Percentiles rank a stretch among this genome's conserved stretches.
Evolutionary conservation across 805 yeast genomes (phyloP).

Genomic region (Saccharomyces kudriavzevii): DNA sequence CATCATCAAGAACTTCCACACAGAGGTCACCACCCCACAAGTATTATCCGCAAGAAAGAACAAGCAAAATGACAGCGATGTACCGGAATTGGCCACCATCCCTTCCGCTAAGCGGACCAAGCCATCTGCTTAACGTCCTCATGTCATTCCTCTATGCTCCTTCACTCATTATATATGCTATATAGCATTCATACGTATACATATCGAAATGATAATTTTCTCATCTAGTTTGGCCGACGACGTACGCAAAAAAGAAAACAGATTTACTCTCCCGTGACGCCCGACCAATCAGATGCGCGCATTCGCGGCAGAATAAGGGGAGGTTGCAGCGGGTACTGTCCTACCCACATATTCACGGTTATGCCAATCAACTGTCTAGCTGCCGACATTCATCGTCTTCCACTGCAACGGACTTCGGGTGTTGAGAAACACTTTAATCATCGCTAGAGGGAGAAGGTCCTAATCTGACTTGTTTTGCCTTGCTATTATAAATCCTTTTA

Average conservation of each 20-base stretch:
- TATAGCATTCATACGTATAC: neutral
- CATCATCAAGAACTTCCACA: constrained; percentile 88
- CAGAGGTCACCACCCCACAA: constrained; percentile 54
- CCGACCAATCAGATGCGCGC: neutral
- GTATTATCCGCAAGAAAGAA: constrained; percentile 26
- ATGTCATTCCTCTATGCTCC: neutral
- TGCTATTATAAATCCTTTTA: neutral
- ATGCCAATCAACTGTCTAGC: neutral
- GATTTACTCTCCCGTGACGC: neutral
- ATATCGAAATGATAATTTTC: neutral
- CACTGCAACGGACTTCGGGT: neutral
- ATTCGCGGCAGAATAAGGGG: neutral
- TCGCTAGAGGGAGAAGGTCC: neutral
- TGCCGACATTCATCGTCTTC: neutral
- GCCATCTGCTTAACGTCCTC: neutral
- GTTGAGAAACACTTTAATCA: neutral
- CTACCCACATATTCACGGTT: neutral
- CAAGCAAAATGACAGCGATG: constrained; percentile 4
- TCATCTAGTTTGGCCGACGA: neutral
- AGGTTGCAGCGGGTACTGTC: neutral
- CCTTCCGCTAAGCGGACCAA: constrained; percentile 31
- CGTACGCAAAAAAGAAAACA: no score
- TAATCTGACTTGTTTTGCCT: neutral
- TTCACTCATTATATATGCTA: neutral
- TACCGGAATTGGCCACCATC: constrained; percentile 6